Conservation (phyloP, 257 asterid genomes). For the Petunia axillaris region DNA sequence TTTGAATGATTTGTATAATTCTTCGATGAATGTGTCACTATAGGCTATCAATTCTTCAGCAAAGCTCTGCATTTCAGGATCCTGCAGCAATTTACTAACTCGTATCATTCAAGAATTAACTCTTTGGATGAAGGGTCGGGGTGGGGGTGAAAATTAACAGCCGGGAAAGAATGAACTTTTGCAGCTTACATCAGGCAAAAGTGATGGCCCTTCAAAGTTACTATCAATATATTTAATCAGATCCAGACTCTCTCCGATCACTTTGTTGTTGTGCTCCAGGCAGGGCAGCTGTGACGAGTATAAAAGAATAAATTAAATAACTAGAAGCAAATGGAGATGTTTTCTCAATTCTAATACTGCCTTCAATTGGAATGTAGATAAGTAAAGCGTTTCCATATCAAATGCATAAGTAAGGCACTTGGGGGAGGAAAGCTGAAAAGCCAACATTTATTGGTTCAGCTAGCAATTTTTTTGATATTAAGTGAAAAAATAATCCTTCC, state of each 20-base stretch:
- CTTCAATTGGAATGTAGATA: not conserved
- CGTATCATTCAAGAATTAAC: not conserved
- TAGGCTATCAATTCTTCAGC: conserved; percentile 52
- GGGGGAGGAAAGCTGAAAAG: no score
- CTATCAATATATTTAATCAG: conserved; percentile 52
- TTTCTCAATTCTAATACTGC: not conserved
- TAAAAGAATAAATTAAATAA: not conserved
- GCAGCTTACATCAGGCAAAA: conserved; percentile 49
- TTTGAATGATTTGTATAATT: no score
- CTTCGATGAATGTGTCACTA: no score
- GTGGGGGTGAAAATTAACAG: not conserved
- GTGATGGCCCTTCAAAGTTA: conserved; percentile 61
- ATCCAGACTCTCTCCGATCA: conserved; percentile 65
- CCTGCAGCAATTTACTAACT: conserved; percentile 38
- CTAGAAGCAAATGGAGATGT: not conserved
- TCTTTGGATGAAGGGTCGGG: not conserved
- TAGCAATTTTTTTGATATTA: not conserved
- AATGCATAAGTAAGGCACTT: not conserved
- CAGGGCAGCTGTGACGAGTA: conserved; percentile 52
- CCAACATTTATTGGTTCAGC: not conserved
- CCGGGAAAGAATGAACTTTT: not conserved
- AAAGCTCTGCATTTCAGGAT: conserved; percentile 49
- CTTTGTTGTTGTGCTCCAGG: conserved; percentile 60
- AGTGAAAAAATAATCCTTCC: not conserved
- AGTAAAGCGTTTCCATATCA: not conserved